Base-by-base conservation (phyloP, 352 stramenopile species). In the Pythium grandisporangium region DNA sequence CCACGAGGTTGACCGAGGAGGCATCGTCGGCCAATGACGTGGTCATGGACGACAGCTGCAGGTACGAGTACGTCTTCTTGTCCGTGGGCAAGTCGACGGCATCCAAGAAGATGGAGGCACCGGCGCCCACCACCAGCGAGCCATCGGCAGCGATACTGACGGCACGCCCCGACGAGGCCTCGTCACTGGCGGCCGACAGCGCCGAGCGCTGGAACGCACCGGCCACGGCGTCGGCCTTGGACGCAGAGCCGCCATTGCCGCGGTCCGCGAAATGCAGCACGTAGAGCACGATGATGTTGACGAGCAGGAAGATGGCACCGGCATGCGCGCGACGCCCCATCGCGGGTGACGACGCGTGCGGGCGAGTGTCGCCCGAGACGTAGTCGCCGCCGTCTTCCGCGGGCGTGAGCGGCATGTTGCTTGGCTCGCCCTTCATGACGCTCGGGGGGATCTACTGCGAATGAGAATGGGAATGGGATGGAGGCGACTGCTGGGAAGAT, bases 261-360 rank as follows among this genome's bases (percentile, higher is more conserved):
- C 70, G 70, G 62, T 86, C 70, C 16, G 60, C 72, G 54, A 90
- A 90, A 63, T 90, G 76, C 30, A 90, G 50, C 29, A 86, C 57
- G 69, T 90, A 90, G 23, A 90, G 61, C 29, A 83, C 76, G 45
- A 90, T 79, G 66, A 89, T 61, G 63, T 89, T 89, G 66, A 82
- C 45, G 27, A 84, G 55, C 23, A 89, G 51, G 55, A 89, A 86
- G 51, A 60, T 34, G 26, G 79, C 41, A 45, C 52, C 41, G 12
- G 63, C 47, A 40, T 63, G 61, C 25, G 66, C 35, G 24, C 52
- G 37, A 37, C 61, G 69, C 36, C 8, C 27, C 50, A 64, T 14
- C 29, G 41, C 53, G 16, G 63, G 63, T 41, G 63, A 48, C 35
- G 66, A 41, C 30, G 51, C 13, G 21, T 59, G 41, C 22, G 48